Evolutionary conservation across 2,329 filamentous ascomycete species (phyloP).

Genomic region (Xylaria sp.): DNA sequence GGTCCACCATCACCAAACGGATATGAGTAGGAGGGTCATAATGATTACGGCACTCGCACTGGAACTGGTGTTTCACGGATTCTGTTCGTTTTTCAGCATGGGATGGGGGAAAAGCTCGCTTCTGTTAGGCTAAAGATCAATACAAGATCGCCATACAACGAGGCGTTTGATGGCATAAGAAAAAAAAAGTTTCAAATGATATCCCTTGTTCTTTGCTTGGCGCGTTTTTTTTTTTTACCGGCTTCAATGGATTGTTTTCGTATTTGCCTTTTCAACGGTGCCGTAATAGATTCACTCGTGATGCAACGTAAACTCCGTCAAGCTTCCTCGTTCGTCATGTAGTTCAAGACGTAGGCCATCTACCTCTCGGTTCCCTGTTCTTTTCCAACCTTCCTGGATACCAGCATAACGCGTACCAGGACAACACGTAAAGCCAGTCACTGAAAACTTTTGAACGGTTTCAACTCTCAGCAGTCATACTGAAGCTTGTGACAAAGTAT

Average conservation of each 20-base stretch:
- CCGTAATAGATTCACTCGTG: background rate
- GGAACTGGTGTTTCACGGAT: slow-evolving; percentile 35
- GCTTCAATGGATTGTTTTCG: background rate
- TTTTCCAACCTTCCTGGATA: no score
- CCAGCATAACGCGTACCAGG: no score
- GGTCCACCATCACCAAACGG: slow-evolving; percentile 7
- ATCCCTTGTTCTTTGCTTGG: background rate
- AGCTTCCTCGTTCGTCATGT: no score
- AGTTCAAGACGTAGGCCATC: no score
- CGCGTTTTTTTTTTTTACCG: background rate
- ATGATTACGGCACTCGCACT: slow-evolving; percentile 27
- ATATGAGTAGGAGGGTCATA: slow-evolving; percentile 24
- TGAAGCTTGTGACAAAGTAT: no score
- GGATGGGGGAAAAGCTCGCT: slow-evolving; percentile 26
- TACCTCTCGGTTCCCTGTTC: no score
- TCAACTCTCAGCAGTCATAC: no score
- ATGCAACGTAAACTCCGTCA: background rate
- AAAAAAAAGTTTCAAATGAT: background rate
- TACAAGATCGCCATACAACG: slow-evolving; percentile 31
- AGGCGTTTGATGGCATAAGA: slow-evolving; percentile 17
- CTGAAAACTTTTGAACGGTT: no score
- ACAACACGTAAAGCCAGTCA: no score
- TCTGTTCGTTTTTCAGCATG: slow-evolving; percentile 33
- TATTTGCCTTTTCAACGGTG: background rate
- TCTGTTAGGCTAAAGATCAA: slow-evolving; percentile 32